These are phyloP conservation scores for Silene conica DNA, from an alignment of 148 eudicot genomes.

Conservation along the genomic window DNA sequence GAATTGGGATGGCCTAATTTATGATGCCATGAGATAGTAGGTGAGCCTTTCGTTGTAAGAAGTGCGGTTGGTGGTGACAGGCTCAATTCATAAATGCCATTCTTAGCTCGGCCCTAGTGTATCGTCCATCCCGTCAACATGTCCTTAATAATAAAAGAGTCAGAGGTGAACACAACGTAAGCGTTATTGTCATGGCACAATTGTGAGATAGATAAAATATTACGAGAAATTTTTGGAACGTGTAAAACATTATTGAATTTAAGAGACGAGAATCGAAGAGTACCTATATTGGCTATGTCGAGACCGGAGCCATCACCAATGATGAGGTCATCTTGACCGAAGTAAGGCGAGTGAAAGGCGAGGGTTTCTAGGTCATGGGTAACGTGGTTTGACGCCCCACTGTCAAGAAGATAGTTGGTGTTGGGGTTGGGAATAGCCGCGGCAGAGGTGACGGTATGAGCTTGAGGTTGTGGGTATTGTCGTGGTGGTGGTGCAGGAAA, in stretches of 20 bases:
- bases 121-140: not conserved
- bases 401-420: no score
- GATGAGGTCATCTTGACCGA: no score
- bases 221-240: constrained; percentile 14
- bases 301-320: not conserved
- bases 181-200: constrained; percentile 6
- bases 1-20: constrained; percentile 20
- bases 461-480: no score
- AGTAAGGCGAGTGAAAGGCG: no score
- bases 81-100: not conserved
- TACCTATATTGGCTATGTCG: not conserved
- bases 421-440: no score
- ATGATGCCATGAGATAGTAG: constrained; percentile 4
- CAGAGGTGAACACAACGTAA: not conserved
- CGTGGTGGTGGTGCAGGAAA: no score
- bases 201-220: constrained; percentile 20
- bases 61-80: not conserved
- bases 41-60: not conserved
- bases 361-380: no score
- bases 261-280: no score
- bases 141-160: not conserved
- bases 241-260: constrained; percentile 13
- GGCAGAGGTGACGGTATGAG: no score
- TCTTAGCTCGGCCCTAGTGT: not conserved
- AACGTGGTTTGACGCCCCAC: no score